Conservation (phyloP, 2,329 filamentous ascomycete species). For the Aspergillus nomiae region DNA sequence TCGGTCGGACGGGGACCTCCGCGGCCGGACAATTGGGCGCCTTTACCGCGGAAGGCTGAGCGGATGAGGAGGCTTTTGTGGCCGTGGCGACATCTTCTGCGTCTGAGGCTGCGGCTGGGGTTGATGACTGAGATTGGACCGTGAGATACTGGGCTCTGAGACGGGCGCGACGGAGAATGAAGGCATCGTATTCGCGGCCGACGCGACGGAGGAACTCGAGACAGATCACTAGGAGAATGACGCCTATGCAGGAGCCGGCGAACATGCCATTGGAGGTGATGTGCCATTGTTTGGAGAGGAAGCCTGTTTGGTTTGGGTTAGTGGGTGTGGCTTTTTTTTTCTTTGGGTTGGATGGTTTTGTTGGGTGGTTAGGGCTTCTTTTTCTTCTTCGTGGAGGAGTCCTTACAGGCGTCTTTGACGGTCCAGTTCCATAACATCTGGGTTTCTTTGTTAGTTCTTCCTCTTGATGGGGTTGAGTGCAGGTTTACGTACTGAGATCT, state of each 20-base stretch:
- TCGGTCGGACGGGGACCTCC: slow-evolving; percentile 54
- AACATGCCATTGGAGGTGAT: slow-evolving; percentile 72
- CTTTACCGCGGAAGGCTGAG: not conserved
- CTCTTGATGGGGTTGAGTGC: not conserved
- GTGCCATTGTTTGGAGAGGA: slow-evolving; percentile 70
- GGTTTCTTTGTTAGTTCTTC: not conserved
- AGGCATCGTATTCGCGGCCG: slow-evolving; percentile 72
- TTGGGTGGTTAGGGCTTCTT: not conserved
- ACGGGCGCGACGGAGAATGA: slow-evolving; percentile 57
- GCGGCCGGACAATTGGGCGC: not conserved
- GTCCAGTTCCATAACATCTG: slow-evolving; percentile 37
- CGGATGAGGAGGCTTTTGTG: not conserved
- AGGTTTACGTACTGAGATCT: slow-evolving; percentile 27
- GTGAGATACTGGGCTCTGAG: slow-evolving; percentile 31
- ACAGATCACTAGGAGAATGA: slow-evolving; percentile 70
- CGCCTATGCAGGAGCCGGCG: slow-evolving; percentile 76
- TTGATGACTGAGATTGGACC: not conserved
- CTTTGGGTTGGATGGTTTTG: not conserved
- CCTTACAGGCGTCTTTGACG: slow-evolving; percentile 28
- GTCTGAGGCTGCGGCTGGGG: not conserved
- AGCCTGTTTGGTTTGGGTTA: slow-evolving; percentile 47
- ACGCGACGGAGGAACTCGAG: slow-evolving; percentile 73
- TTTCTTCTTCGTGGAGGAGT: not conserved
- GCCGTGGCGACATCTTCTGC: not conserved
- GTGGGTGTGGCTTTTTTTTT: not conserved